Base-by-base conservation (phyloP, 768 basidiomycete genomes). In the Auricularia sp. region DNA sequence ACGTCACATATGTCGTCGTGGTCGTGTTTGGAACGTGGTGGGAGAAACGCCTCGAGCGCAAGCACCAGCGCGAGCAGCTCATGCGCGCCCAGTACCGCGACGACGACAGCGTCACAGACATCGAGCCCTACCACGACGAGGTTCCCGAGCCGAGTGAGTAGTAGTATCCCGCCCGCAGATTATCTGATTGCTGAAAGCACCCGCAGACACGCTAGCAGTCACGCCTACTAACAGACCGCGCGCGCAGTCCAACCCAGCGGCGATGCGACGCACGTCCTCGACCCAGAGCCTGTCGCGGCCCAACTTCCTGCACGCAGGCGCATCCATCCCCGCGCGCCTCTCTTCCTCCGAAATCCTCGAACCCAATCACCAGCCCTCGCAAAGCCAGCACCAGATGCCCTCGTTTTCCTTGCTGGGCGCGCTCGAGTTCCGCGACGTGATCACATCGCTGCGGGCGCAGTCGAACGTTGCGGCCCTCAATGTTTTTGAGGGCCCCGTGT, bases 331-430 rank as follows among this genome's bases (percentile, higher is more conserved):
- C 83, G 14, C 80, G 78, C 33, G 78, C 84, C 23, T 59, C 16
- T 59, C 56, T 6, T 59, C 56, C 8, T 59, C 56, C 34, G 56
- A 59, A 29, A 6, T 78, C 83, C 12, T 83, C 87, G 1, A 82
- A 84, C 5, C 71, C 79, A 6, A 67, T 73, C 60, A 67, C n/a
- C 59, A 29, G 35, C 73, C 68, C 66, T 79, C 29, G 65, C 77
- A 67, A 74, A 75, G 29, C 73, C 78, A 43, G 8, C 73, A 75
- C 10, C 83, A 84, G 66, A 82, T 92, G 75, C 90, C 89, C 2
- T 91, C 89, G 0, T 93, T 93, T 70, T 98, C 96, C 2, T 83
- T 99, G 1, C 84, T 98, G 3, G 93, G 96, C 8, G 97, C 97
- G 0, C 83, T 99, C 54, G 97, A 99, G 74, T 99, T 99, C 75